Evolutionary conservation across 768 basidiomycete species (phyloP).

Genomic region (Pisolithus marmoratus): DNA sequence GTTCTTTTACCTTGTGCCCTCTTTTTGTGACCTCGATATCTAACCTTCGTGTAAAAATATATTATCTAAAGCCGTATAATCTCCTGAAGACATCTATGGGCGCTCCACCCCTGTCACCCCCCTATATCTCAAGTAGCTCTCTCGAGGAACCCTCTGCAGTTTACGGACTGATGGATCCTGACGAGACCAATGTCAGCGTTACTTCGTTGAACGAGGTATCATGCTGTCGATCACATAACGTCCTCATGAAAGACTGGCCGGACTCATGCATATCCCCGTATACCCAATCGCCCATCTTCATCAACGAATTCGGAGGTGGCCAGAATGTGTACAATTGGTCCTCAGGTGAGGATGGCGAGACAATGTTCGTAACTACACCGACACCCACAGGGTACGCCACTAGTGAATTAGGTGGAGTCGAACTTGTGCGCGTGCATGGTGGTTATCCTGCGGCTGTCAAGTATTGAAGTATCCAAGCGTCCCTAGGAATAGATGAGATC

Average conservation of each 20-base stretch:
- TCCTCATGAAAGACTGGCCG: slow-evolving; percentile 22
- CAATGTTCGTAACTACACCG: not conserved
- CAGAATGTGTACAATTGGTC: slow-evolving; percentile 22
- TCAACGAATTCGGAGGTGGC: slow-evolving; percentile 19
- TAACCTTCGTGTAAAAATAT: slow-evolving; percentile 9
- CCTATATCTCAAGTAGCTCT: slow-evolving; percentile 23
- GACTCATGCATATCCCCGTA: slow-evolving; percentile 12
- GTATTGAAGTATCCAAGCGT: not conserved
- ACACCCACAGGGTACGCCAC: not conserved
- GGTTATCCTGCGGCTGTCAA: not conserved
- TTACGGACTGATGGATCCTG: slow-evolving; percentile 13
- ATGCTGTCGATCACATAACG: slow-evolving; percentile 13
- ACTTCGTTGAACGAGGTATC: slow-evolving; percentile 13
- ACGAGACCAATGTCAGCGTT: slow-evolving; percentile 7
- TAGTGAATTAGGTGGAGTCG: not conserved
- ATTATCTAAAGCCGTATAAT: slow-evolving; percentile 27
- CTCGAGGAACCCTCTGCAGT: slow-evolving; percentile 18
- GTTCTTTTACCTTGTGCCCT: slow-evolving; percentile 13
- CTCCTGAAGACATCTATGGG: slow-evolving; percentile 29
- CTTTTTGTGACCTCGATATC: not conserved
- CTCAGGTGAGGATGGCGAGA: slow-evolving; percentile 6
- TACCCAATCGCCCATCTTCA: slow-evolving; percentile 22
- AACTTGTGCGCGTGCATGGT: not conserved
- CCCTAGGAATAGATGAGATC: too few relatives aligned
- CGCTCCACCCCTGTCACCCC: slow-evolving; percentile 10